Percentiles rank a stretch among this genome's conserved stretches.
Evolutionary conservation across 768 basidiomycete genomes (phyloP).

Genomic region (Termitomyces sp.): DNA sequence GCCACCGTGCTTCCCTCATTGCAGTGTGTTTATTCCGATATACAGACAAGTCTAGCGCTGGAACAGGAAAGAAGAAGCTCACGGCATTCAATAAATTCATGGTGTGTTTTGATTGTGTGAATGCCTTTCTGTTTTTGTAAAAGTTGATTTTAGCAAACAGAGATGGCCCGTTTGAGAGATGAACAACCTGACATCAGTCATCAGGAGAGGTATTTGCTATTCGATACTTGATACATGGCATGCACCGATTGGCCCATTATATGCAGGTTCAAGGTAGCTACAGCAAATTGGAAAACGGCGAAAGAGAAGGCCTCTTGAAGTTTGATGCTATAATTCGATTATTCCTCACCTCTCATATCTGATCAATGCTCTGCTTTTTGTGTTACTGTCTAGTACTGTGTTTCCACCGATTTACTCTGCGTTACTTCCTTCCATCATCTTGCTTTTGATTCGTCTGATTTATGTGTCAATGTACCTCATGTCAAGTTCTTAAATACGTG

Average conservation of each 20-base stretch:
- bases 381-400: background rate
- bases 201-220: conserved; percentile 56
- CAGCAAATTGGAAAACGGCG: conserved; percentile 72
- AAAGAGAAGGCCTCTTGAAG: conserved; percentile 47
- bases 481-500: background rate
- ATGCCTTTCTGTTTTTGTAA: background rate
- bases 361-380: background rate
- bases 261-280: conserved; percentile 63
- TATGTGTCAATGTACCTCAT: conserved; percentile 13
- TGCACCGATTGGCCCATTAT: conserved; percentile 4
- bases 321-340: background rate
- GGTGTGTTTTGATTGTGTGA: conserved; percentile 22
- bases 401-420: background rate
- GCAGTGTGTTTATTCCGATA: conserved; percentile 15
- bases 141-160: conserved; percentile 48
- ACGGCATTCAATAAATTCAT: conserved; percentile 76
- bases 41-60: conserved; percentile 45
- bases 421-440: background rate
- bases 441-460: conserved; percentile 7
- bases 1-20: conserved; percentile 9
- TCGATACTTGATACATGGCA: background rate
- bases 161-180: conserved; percentile 76
- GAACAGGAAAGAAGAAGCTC: conserved; percentile 51
- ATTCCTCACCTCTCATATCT: too few relatives aligned
- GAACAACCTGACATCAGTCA: conserved; percentile 66